Base-by-base conservation (phyloP, 768 basidiomycete genomes). In the Pleurotus citrinopileatus region DNA sequence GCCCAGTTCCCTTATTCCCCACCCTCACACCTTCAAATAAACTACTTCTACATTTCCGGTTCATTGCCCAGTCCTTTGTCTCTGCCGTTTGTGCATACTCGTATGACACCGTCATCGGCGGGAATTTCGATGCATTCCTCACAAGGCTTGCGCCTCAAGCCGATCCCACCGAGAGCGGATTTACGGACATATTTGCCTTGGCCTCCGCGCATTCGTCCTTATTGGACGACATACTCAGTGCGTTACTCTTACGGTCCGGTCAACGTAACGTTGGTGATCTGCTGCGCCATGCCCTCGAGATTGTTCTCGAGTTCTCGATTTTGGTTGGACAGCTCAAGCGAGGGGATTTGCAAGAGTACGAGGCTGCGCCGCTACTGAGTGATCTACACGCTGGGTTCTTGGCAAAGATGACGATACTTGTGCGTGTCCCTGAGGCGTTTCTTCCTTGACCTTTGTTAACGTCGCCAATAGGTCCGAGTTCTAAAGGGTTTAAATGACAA, bases 101-200 rank as follows among this genome's bases (percentile, higher is more conserved):
- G 19, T 86, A 86, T 52, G 90, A 93, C 65, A 82, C 81, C n/a
- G 93, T 84, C 2, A 91, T 96, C 54, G 80, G 84, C 10, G 82
- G 82, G 25, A 87, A 89, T 62, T 89, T 91, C 59, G 82, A 86
- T 56, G 74, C 79, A 1, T 92, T 95, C 70, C 65, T 90, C 32
- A 66, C 66, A 8, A 72, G 69, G 5, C 62, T 77, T 28, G 65
- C 65, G 29, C 61, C 65, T 52, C 61, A 37, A 52, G 46, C 55
- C 29, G 50, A 54, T 43, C 52, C 51, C 13, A 57, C 59, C 4
- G 60, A 63, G 15, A 28, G 42, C 40, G 64, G 56, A 20, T 87
- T 87, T 59, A 71, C 77, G n/a, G 89, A 92, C 57, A 83, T 91
- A 4, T 93, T 93, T 62, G 75, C 83, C 27, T 75, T 93, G 15